Conservation (phyloP, 768 basidiomycete genomes). For the Suillus bovinus region DNA sequence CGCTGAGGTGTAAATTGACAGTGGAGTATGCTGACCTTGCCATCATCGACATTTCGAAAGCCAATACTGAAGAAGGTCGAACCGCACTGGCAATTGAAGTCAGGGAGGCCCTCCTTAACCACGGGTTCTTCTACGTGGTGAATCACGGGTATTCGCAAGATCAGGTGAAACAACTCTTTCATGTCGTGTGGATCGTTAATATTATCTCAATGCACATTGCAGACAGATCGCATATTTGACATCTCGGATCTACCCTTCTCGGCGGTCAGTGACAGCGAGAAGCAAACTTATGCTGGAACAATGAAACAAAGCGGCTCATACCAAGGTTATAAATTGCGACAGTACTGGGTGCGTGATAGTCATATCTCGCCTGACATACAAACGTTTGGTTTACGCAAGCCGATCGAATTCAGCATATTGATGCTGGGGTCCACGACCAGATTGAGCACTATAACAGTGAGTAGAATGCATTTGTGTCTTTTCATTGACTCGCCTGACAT, state of each 20-base stretch:
- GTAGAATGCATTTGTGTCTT: conserved; percentile 15
- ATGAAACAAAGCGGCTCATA: conserved; percentile 48
- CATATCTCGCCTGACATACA: not conserved
- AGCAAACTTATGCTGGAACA: conserved; percentile 39
- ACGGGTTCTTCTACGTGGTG: conserved; percentile 45
- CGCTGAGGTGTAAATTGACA: conserved; percentile 29
- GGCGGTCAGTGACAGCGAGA: conserved; percentile 42
- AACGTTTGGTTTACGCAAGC: not conserved
- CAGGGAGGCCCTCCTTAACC: conserved; percentile 45
- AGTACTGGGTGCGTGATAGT: conserved; percentile 43
- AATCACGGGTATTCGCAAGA: conserved; percentile 41
- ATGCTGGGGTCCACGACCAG: conserved; percentile 62
- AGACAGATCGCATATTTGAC: conserved; percentile 50
- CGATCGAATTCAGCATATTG: conserved; percentile 49
- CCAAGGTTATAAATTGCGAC: conserved; percentile 53
- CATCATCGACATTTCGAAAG: conserved; percentile 50
- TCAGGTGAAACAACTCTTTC: conserved; percentile 23
- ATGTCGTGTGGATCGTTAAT: not conserved
- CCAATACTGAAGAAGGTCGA: conserved; percentile 38
- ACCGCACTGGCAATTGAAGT: conserved; percentile 40
- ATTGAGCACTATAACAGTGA: conserved; percentile 64
- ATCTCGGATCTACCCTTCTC: conserved; percentile 50
- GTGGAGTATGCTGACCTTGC: conserved; percentile 53
- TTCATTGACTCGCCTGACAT: not conserved
- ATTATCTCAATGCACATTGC: conserved; percentile 16